These are phyloP conservation scores for Tolypocladium sp. DNA, from an alignment of 2,329 filamentous ascomycete genomes.

Conservation along the genomic window DNA sequence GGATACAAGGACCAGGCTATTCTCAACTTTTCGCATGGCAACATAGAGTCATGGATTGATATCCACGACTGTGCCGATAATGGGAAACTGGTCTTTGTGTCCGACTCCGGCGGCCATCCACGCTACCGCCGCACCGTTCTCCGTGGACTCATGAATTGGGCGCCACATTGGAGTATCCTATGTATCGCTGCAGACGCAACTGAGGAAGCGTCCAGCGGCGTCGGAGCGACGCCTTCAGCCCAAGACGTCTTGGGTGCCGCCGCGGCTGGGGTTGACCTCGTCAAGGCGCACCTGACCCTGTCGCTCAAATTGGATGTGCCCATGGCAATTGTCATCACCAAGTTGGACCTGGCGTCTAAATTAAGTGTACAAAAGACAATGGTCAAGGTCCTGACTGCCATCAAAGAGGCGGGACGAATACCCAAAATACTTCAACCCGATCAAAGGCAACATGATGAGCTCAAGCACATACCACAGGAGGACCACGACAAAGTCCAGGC, in stretches of 20 bases:
- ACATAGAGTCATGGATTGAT: constrained; percentile 89
- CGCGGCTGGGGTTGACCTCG: constrained; percentile 57
- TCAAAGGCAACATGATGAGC: constrained; percentile 35
- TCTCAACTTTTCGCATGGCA: constrained; percentile 77
- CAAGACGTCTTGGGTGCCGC: constrained; percentile 42
- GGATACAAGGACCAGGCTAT: constrained; percentile 60
- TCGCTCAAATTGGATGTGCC: constrained; percentile 75
- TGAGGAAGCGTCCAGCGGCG: constrained; percentile 26
- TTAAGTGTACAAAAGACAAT: constrained; percentile 60
- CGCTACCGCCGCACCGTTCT: constrained; percentile 84
- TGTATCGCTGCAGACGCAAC: constrained; percentile 76
- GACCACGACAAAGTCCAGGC: constrained; percentile 51
- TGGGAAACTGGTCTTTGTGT: constrained; percentile 75
- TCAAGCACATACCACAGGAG: constrained; percentile 44
- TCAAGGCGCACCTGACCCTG: constrained; percentile 71
- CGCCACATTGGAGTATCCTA: constrained; percentile 84
- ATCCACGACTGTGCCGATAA: constrained; percentile 71
- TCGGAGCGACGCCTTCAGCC: constrained; percentile 35
- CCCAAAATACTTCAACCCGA: constrained; percentile 64
- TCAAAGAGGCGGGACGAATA: constrained; percentile 67
- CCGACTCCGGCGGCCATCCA: constrained; percentile 86
- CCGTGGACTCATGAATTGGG: constrained; percentile 87
- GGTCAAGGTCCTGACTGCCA: constrained; percentile 60
- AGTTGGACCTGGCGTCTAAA: constrained; percentile 78
- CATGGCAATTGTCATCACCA: constrained; percentile 77